A percentile compares a stretch with the other conserved stretches of the same genome.
These are phyloP conservation scores for Ogataea polymorpha DNA, from an alignment of 805 yeast species.

Conservation along the genomic window DNA sequence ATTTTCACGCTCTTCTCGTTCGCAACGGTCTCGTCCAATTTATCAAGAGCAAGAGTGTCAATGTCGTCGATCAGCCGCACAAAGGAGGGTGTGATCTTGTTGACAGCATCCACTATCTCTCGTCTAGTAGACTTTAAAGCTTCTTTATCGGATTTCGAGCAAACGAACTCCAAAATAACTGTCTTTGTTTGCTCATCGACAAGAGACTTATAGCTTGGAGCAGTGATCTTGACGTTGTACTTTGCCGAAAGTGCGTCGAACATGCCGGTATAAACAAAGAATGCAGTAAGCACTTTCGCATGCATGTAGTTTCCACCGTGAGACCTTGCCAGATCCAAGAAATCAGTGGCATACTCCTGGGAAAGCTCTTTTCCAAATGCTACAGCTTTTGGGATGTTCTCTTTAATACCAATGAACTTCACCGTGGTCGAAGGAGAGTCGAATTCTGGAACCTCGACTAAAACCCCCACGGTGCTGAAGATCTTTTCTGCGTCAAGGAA, in stretches of 20 bases:
- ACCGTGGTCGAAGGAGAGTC: conserved; percentile 44
- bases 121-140: conserved; percentile 61
- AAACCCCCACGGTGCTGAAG: conserved; percentile 51
- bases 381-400: conserved; percentile 59
- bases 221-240: conserved; percentile 41
- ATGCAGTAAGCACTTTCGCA: conserved; percentile 71
- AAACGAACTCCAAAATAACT: conserved; percentile 63
- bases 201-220: conserved; percentile 47
- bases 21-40: conserved; percentile 44
- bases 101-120: conserved; percentile 69
- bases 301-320: conserved; percentile 78
- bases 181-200: conserved; percentile 36
- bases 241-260: conserved; percentile 44
- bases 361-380: conserved; percentile 58
- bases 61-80: conserved; percentile 48
- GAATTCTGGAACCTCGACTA: conserved; percentile 51
- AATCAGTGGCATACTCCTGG: conserved; percentile 55
- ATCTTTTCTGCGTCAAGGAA: conserved; percentile 58
- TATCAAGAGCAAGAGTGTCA: conserved; percentile 54
- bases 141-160: conserved; percentile 41
- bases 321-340: conserved; percentile 82
- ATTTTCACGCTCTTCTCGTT: conserved; percentile 48
- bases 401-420: conserved; percentile 58
- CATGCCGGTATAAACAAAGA: conserved; percentile 51
- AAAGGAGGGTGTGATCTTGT: conserved; percentile 64